Conservation (phyloP, 495 filamentous ascomycete species). For the Penicillium taxi region DNA sequence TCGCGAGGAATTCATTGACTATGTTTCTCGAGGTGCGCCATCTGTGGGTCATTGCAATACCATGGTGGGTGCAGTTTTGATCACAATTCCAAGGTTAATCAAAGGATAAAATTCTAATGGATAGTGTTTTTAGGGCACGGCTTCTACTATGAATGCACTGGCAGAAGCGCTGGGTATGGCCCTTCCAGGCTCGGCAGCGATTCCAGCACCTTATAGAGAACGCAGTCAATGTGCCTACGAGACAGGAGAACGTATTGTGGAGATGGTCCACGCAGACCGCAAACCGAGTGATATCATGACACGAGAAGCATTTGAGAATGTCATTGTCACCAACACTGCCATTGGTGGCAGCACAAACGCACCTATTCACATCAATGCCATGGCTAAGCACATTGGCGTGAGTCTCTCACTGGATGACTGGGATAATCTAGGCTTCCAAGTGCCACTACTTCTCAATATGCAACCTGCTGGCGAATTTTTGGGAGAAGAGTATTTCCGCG, state of each 20-base stretch:
- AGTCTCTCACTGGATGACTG: slow-evolving; percentile 46
- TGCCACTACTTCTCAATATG: slow-evolving; percentile 48
- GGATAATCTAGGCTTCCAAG: slow-evolving; percentile 41
- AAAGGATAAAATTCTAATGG: no score
- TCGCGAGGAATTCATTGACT: slow-evolving; percentile 40
- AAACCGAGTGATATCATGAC: slow-evolving; percentile 52
- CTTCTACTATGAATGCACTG: slow-evolving; percentile 51
- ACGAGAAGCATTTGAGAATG: slow-evolving; percentile 48
- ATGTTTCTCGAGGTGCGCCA: slow-evolving; percentile 32
- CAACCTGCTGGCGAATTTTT: slow-evolving; percentile 46
- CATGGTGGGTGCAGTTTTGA: no score
- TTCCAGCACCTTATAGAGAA: slow-evolving; percentile 47
- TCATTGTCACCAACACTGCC: slow-evolving; percentile 45
- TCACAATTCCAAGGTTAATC: no score
- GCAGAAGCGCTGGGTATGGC: slow-evolving; percentile 51
- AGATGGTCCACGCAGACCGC: slow-evolving; percentile 45
- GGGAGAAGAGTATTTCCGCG: slow-evolving; percentile 46
- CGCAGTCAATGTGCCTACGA: slow-evolving; percentile 46
- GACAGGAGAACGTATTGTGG: slow-evolving; percentile 46
- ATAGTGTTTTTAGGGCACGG: no score
- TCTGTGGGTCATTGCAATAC: slow-evolving; percentile 45
- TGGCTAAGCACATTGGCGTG: slow-evolving; percentile 48
- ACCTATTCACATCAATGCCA: slow-evolving; percentile 48
- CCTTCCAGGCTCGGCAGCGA: slow-evolving; percentile 46
- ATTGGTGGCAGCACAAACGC: slow-evolving; percentile 52